These are phyloP conservation scores for Penicillium salamii DNA, from an alignment of 495 filamentous ascomycete species.

Conservation along the genomic window DNA sequence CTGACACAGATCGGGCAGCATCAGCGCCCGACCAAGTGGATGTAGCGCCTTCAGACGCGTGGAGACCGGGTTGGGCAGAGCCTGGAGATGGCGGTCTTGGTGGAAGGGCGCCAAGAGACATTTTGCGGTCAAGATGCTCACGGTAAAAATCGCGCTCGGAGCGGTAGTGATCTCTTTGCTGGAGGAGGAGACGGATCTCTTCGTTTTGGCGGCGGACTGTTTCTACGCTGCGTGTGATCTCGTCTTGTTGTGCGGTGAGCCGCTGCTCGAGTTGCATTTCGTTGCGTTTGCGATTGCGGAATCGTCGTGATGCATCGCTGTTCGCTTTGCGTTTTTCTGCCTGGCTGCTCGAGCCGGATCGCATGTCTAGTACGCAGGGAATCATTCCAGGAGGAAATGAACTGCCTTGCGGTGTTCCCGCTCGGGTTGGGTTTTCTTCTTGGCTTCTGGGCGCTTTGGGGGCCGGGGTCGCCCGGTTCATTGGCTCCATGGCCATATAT, in stretches of 20 bases:
- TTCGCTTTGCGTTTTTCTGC: constrained; percentile 93
- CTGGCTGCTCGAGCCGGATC: constrained; percentile 77
- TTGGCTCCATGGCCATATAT: constrained; percentile 30
- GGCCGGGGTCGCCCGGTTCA: constrained; percentile 23
- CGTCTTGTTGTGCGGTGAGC: constrained; percentile 52
- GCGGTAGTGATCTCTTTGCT: constrained; percentile 54
- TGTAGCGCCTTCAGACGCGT: constrained; percentile 7
- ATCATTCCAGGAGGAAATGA: constrained; percentile 50
- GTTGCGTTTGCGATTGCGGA: constrained; percentile 86
- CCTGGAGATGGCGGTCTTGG: constrained; percentile 44
- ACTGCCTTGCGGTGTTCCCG: constrained; percentile 35
- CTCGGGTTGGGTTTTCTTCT: constrained; percentile 35
- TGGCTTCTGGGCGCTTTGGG: constrained; percentile 28
- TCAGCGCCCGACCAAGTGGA: constrained; percentile 10
- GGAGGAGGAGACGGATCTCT: constrained; percentile 53
- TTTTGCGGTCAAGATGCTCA: constrained; percentile 55
- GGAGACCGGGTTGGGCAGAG: constrained; percentile 2
- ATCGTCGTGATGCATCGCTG: constrained; percentile 86
- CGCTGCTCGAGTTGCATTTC: constrained; percentile 71
- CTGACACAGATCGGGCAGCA: constrained; percentile 5
- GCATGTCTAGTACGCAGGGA: constrained; percentile 63
- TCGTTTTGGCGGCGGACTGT: constrained; percentile 54
- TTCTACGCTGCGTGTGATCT: constrained; percentile 57
- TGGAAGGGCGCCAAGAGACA: constrained; percentile 39
- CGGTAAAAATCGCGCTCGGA: constrained; percentile 64